Conservation (phyloP, 2,329 filamentous ascomycete species). For the Didymellaceae sp. region DNA sequence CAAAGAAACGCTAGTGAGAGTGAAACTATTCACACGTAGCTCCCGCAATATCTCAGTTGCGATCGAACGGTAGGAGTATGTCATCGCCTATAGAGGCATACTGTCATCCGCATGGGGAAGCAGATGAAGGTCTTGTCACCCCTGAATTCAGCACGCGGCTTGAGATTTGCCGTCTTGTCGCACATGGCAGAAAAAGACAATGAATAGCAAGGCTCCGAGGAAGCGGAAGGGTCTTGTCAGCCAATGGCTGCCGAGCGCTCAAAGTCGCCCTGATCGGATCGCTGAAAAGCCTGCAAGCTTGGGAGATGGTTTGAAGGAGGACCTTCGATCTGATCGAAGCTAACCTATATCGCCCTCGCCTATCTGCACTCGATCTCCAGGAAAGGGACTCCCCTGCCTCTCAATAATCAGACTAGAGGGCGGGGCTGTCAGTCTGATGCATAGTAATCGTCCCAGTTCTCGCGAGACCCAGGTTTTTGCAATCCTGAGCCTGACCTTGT, state of each 20-base stretch:
- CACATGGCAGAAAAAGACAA: background rate
- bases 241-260: background rate
- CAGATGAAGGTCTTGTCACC: background rate
- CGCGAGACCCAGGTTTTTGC: background rate
- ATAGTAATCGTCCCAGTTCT: background rate
- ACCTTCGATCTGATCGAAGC: conserved; percentile 15
- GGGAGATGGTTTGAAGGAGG: conserved; percentile 4
- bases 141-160: conserved; percentile 1
- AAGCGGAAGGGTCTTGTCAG: background rate
- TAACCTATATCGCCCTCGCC: conserved; percentile 14
- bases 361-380: conserved; percentile 12
- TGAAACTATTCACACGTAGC: background rate
- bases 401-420: conserved; percentile 1
- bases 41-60: background rate
- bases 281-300: conserved; percentile 17
- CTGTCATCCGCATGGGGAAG: background rate
- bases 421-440: conserved; percentile 2
- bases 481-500: background rate
- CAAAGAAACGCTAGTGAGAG: background rate
- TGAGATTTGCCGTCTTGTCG: conserved; percentile 1
- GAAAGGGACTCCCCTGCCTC: conserved; percentile 12
- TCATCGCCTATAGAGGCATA: conserved; percentile 1
- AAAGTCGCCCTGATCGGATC: background rate
- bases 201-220: conserved; percentile 2
- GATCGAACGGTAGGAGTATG: background rate